Conservation (phyloP, 176 grass and related monocot species). For the Oryza nivara region DNA sequence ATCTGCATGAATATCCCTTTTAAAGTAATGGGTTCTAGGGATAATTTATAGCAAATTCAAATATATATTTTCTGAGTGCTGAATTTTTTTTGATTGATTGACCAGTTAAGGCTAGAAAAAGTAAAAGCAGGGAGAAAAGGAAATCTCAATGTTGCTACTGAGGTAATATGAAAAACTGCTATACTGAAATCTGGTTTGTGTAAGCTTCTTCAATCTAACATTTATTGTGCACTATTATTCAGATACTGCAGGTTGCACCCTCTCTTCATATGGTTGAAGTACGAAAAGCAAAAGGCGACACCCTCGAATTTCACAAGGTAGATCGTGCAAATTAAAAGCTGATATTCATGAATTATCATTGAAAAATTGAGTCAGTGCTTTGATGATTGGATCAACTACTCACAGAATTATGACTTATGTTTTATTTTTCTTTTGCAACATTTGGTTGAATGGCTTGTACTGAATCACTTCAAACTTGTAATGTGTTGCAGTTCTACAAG, state of each 20-base stretch:
- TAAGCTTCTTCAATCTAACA: not conserved
- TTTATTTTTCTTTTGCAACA: not conserved
- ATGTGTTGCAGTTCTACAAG: slow-evolving; percentile 76
- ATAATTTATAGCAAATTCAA: not conserved
- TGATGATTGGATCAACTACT: not conserved
- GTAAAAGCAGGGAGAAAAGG: slow-evolving; percentile 92
- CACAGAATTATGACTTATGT: not conserved
- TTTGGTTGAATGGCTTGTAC: not conserved
- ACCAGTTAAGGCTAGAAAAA: slow-evolving; percentile 84
- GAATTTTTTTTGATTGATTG: slow-evolving; percentile 26
- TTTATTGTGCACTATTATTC: slow-evolving; percentile 35
- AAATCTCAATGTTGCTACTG: slow-evolving; percentile 91
- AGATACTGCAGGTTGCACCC: slow-evolving; percentile 94
- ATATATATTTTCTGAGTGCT: not conserved
- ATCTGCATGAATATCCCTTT: not conserved
- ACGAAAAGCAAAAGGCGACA: slow-evolving; percentile 89
- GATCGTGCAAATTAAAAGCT: not conserved
- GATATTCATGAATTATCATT: slow-evolving; percentile 17
- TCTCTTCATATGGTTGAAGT: slow-evolving; percentile 96
- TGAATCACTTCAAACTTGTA: not conserved
- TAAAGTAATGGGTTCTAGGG: not conserved
- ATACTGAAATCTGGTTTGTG: slow-evolving; percentile 8
- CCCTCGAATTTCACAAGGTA: slow-evolving; percentile 98
- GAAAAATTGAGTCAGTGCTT: not conserved
- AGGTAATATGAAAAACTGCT: slow-evolving; percentile 52